Evolutionary conservation across 805 yeast genomes (phyloP).

Genomic region (Lachancea lanzarotensis): DNA sequence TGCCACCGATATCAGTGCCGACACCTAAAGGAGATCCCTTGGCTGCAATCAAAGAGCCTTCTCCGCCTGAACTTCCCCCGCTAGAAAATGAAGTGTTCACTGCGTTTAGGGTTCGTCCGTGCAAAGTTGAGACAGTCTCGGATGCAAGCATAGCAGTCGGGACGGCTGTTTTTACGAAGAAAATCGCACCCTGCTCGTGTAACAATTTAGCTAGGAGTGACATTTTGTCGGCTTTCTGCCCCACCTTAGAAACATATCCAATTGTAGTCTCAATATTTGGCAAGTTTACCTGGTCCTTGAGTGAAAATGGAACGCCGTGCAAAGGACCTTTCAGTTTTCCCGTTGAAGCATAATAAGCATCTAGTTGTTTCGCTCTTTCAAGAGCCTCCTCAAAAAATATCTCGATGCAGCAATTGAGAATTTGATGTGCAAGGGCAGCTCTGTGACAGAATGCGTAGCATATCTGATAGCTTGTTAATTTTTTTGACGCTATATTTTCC

Average conservation of each 20-base stretch:
- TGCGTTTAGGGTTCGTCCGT: slow-evolving; percentile 50
- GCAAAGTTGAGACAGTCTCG: slow-evolving; percentile 48
- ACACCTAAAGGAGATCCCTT: slow-evolving; percentile 51
- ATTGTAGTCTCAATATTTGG: slow-evolving; percentile 20
- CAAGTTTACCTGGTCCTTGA: slow-evolving; percentile 39
- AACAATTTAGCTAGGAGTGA: slow-evolving; percentile 20
- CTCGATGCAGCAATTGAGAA: slow-evolving; percentile 32
- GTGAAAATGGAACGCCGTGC: slow-evolving; percentile 61
- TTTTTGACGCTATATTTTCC: neutral
- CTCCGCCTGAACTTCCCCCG: slow-evolving; percentile 63
- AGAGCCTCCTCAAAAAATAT: slow-evolving; percentile 51
- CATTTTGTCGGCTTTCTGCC: slow-evolving; percentile 13
- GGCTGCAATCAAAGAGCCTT: slow-evolving; percentile 48
- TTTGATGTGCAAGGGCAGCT: slow-evolving; percentile 50
- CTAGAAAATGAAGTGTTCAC: slow-evolving; percentile 44
- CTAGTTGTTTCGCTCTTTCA: slow-evolving; percentile 45
- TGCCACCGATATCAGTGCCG: slow-evolving; percentile 62
- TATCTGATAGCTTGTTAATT: slow-evolving; percentile 10
- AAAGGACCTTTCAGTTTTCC: slow-evolving; percentile 54
- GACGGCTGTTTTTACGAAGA: slow-evolving; percentile 52
- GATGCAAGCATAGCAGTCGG: slow-evolving; percentile 60
- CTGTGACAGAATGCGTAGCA: slow-evolving; percentile 47
- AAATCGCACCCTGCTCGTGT: slow-evolving; percentile 43
- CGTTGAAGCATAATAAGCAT: slow-evolving; percentile 32
- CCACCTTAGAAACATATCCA: slow-evolving; percentile 19